phyloP scores from a whole-genome alignment of 345 rosid genomes.

The Arabidopsis arenosa region DNA sequence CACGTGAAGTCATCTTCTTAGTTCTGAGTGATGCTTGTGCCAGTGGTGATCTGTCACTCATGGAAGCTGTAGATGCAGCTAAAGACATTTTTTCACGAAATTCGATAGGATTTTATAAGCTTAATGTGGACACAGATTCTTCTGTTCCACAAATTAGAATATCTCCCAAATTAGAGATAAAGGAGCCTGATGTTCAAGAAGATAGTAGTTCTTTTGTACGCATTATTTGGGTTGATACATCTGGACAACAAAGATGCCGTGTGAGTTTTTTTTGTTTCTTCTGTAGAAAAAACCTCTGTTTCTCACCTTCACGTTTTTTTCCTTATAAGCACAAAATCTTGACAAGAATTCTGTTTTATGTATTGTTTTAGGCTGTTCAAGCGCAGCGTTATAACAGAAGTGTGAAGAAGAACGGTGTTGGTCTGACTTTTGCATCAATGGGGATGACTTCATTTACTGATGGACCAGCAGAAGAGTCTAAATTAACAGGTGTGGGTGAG shows the following conservation, averaged over 20 bases:
- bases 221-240: conserved; percentile 84
- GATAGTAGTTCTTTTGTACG: conserved; percentile 65
- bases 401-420: conserved; percentile 73
- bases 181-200: conserved; percentile 41
- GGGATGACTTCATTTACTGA: conserved; percentile 80
- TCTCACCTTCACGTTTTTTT: neutral
- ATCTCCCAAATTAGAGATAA: conserved; percentile 36
- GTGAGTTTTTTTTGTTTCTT: conserved; percentile 51
- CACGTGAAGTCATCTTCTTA: conserved; percentile 74
- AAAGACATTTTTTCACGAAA: conserved; percentile 73
- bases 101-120: conserved; percentile 72
- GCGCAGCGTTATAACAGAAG: conserved; percentile 64
- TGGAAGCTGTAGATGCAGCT: conserved; percentile 88
- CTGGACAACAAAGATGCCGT: conserved; percentile 96
- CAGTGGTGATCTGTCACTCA: conserved; percentile 72
- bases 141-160: conserved; percentile 40
- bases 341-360: neutral
- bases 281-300: neutral
- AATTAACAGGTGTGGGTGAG: conserved; percentile 84
- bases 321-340: neutral
- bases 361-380: conserved; percentile 73
- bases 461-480: conserved; percentile 80
- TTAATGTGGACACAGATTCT: conserved; percentile 41
- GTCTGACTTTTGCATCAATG: conserved; percentile 83
- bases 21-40: conserved; percentile 74